Evolutionary conservation across 306 rosid species (phyloP), one percentile per base, ranked within the genome.

Genomic region (Cucumis cinereus): DNA sequence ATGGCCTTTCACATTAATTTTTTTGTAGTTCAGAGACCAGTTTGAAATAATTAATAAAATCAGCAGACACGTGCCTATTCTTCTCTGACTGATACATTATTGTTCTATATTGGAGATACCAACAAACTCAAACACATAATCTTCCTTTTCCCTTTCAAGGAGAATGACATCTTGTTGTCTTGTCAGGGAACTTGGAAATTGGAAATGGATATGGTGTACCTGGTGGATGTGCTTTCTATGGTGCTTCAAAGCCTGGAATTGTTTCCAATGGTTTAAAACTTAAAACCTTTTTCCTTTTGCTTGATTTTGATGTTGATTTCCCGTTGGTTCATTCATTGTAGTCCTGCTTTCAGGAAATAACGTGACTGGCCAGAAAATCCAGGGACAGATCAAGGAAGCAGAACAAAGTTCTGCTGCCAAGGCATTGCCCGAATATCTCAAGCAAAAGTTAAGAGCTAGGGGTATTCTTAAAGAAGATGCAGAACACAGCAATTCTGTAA

Each of bases 131-230:
- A 15, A n/a, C 68, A 22, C 33, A 64, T 50, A 79, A 50, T 15
- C 28, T 22, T 71, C 54, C 12, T 24, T 40, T 45, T 55, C 67
- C 72, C 78, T 69, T 41, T 79, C 64, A 54, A 63, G 54, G 50
- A 53, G 59, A 77, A 3, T 74, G 52, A 35, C 57, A 76, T 64
- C 75, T 68, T 73, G 19, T 57, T 71, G 74, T 79, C 67, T 41
- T 77, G 74, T 60, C 86, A 93, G 98, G 91, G 78, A 93, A 93
- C 85, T 60, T 86, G 43, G 98, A 93, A 86, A 93, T 93, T 64
- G 97, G 98, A 59, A 93, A 93, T 76, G 98, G 98, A 22, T 91
- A 93, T 84, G 98, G 98, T 43, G 97, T 93, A 77, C 98, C 98
- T 11, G 98, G 98, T 64, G 98, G 97, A 80, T 92, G 96, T 77